Evolutionary conservation across 108 stramenopile genomes (phyloP), one percentile per base, ranked within the genome.

Genomic region (Cyclotella sp.): DNA sequence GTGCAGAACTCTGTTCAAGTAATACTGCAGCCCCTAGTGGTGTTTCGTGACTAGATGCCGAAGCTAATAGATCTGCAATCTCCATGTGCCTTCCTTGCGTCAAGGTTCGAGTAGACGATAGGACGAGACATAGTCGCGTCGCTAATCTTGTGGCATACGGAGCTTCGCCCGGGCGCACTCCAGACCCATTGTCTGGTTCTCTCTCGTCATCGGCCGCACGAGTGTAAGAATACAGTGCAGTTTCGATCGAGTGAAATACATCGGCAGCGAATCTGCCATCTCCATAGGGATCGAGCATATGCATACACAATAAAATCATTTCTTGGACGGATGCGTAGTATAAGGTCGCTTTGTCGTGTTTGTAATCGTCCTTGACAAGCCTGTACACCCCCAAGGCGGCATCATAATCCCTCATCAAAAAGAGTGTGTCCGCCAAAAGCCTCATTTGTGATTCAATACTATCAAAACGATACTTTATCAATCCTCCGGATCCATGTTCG

Each of bases 401-500:
- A 16, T 94, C 93, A 39, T 91, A 94, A 83, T 96, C 95, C 52
- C 88, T 55, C 70, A 96, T 85, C 46, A 95, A 65, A 72, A 95
- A 95, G 15, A 95, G 86, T 6, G 95, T 90, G 78, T 95, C 95
- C 6, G 95, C 95, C 72, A 95, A 57, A 13, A 95, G 73, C 67
- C 91, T 84, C n/a, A 89, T 86, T 82, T 95, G 95, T 71, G 87
- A 89, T 72, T 95, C 95, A 68, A 95, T 88, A n/a, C 90, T 82
- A 63, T 91, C 90, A 75, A 80, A 86, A 39, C 86, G 86, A 81
- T 95, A 95, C 54, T 63, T 55, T 41, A 86, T 85, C 30, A 19
- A 67, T 29, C 68, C 61, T 19, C 44, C 3, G 5, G 52, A 16
- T 15, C 29, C 42, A 12, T 46, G 24, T 19, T 54, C 54, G 12